Evolutionary conservation across 1,284 basidiomycete genomes (phyloP).

Genomic region (Apiotrichum domesticum): DNA sequence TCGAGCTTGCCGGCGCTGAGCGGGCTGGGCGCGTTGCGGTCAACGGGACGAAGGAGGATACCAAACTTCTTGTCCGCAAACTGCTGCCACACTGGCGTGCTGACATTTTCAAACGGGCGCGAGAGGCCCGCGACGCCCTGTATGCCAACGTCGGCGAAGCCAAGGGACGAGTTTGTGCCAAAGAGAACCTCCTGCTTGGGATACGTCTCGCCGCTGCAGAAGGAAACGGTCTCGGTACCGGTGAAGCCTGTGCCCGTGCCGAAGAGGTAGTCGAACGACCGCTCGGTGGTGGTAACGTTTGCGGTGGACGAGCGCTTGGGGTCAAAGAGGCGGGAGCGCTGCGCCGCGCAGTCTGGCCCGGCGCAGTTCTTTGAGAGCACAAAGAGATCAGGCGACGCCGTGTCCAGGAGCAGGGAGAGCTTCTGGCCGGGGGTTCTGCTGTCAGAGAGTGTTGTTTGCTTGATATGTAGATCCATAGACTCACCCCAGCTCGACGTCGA

Average conservation of each 20-base stretch:
- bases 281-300: neutral
- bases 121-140: neutral
- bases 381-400: neutral
- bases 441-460: too few relatives aligned
- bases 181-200: neutral
- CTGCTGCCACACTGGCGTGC: neutral
- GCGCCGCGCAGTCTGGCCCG: neutral
- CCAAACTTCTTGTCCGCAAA: neutral
- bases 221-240: neutral
- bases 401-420: neutral
- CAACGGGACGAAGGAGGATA: neutral
- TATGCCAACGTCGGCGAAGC: neutral
- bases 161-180: neutral
- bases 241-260: neutral
- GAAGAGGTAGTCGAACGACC: neutral
- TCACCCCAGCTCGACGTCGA: neutral
- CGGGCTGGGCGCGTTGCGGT: neutral
- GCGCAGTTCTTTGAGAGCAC: neutral
- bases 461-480: neutral
- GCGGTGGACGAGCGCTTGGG: neutral
- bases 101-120: neutral
- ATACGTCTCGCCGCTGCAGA: neutral
- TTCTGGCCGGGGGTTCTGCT: neutral
- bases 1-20: neutral
- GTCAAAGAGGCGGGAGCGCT: neutral